Evolutionary conservation across 2,329 filamentous ascomycete species (phyloP), one percentile per base, ranked within the genome.

Genomic region (Orbilia brochopaga): DNA sequence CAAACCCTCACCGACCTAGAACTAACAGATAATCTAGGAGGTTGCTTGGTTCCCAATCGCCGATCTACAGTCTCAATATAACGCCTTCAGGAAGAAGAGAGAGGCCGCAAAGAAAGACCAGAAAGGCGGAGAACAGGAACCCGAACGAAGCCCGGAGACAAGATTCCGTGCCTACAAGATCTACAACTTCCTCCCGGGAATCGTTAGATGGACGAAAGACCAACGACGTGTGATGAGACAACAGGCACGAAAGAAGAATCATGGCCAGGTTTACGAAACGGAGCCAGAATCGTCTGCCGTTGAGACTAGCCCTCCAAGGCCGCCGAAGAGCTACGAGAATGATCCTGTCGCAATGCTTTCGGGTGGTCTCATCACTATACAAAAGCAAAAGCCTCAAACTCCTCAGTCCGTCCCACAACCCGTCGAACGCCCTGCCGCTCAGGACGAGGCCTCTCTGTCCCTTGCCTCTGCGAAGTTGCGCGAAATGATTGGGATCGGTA

Each of bases 121-220:
- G 61, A 84, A 87, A n/a, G 84, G 86, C 51, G 84, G 88, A 56
- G 81, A 79, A 13, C 79, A 79, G 35, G 82, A 82, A 13, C 83
- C 84, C 37, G 83, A 85, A 11, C 80, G 81, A 30, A 80, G 86
- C 11, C 81, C 81, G 13, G 80, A 83, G 1, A 90, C 89, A 75
- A 87, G 87, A 44, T 92, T 90, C 79, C 97, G 93, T 78, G 97
- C 97, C 79, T 99, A 97, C 80, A 97, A 97, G 91, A 94, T 99
- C 17, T 92, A 92, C 0, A 92, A 93, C 0, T 99, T 99, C 78
- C 83, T 97, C 61, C 87, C 87, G 0, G 90, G 87, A 4, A 80
- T 99, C 54, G 92, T 91, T 80, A 91, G 91, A 79, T 97, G 92
- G 92, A 91, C 97, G 52, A 82, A 73, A 32, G 60, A 69, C 6